A percentile compares a stretch with the other conserved stretches of the same genome.
Conservation (phyloP, 2,329 filamentous ascomycete species). For the Penicillium nordicum region DNA sequence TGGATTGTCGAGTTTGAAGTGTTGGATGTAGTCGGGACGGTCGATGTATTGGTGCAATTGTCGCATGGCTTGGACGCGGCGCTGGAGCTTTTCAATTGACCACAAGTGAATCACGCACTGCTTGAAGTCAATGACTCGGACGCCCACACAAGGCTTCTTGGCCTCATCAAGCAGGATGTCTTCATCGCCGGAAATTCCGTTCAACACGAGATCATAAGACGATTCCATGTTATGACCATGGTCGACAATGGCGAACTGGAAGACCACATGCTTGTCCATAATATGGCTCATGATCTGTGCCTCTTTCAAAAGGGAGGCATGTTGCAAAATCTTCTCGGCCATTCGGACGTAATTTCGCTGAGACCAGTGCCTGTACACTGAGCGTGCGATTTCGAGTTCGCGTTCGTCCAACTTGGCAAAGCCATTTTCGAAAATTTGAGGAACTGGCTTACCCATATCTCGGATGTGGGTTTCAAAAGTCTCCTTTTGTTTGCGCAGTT, state of each 20-base stretch:
- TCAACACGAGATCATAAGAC: conserved; percentile 93
- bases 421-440: conserved; percentile 48
- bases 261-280: conserved; percentile 86
- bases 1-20: conserved; percentile 87
- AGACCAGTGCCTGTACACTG: conserved; percentile 71
- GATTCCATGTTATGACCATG: conserved; percentile 84
- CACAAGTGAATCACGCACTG: conserved; percentile 83
- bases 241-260: conserved; percentile 92
- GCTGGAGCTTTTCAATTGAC: conserved; percentile 89
- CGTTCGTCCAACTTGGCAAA: conserved; percentile 60
- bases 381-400: conserved; percentile 68
- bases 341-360: conserved; percentile 85
- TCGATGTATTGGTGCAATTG: conserved; percentile 97
- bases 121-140: conserved; percentile 88
- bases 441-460: conserved; percentile 61
- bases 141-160: conserved; percentile 83
- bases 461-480: conserved; percentile 82
- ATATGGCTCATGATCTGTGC: conserved; percentile 98
- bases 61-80: conserved; percentile 85
- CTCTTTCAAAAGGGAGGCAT: conserved; percentile 85
- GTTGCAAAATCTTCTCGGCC: conserved; percentile 85
- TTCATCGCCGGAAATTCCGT: conserved; percentile 81
- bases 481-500: conserved; percentile 77
- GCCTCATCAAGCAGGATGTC: conserved; percentile 77
- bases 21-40: conserved; percentile 88